A percentile compares a stretch with the other conserved stretches of the same genome.
Conservation (phyloP, 495 filamentous ascomycete genomes). For the Xylaria cubensis region DNA sequence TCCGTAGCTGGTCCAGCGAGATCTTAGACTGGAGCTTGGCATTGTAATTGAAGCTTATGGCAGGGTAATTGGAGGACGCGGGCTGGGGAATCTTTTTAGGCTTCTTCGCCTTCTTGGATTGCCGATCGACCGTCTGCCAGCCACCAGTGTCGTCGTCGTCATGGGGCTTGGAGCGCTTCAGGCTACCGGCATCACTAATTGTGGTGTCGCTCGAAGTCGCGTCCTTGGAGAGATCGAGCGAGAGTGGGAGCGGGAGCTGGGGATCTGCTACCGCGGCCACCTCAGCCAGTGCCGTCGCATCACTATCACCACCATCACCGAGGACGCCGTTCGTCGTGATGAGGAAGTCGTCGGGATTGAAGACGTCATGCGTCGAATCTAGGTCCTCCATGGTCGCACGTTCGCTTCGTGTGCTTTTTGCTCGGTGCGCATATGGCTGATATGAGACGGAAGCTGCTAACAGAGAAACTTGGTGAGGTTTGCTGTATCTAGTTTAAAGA, state of each 20-base stretch:
- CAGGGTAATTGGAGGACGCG: conserved; percentile 70
- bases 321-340: conserved; percentile 22
- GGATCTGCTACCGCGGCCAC: conserved; percentile 2
- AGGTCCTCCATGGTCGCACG: conserved; percentile 26
- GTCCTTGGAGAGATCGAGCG: conserved; percentile 16
- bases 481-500: not conserved
- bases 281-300: not conserved
- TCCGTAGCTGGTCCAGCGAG: conserved; percentile 79
- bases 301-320: not conserved
- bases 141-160: conserved; percentile 49
- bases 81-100: conserved; percentile 63
- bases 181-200: conserved; percentile 30
- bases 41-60: conserved; percentile 70
- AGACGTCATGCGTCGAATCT: conserved; percentile 29
- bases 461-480: not conserved
- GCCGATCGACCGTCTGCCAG: conserved; percentile 56
- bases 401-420: not conserved
- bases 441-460: not conserved
- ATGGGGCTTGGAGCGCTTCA: conserved; percentile 51
- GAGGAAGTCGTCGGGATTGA: conserved; percentile 29
- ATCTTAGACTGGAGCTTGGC: conserved; percentile 74
- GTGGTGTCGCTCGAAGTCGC: conserved; percentile 26
- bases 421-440: not conserved
- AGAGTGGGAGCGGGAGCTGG: conserved; percentile 13
- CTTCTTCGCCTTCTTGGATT: conserved; percentile 53